These are phyloP conservation scores for Aspergillus diversus DNA, from an alignment of 495 filamentous ascomycete species.

Conservation along the genomic window DNA sequence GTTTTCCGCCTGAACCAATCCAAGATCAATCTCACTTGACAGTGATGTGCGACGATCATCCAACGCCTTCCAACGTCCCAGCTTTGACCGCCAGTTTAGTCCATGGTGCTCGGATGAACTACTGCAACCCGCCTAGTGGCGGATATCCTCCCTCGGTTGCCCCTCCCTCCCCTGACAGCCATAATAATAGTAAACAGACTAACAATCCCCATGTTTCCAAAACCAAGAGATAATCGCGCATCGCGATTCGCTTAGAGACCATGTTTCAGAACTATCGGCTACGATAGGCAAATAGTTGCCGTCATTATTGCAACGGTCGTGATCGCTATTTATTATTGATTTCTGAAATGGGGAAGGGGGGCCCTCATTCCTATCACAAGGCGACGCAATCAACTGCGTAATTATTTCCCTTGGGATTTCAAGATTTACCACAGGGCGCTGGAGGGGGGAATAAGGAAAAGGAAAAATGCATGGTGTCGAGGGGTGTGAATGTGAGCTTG, in stretches of 20 bases:
- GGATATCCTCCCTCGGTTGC: constrained; percentile 14
- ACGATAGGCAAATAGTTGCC: constrained; percentile 5
- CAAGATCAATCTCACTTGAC: constrained; percentile 17
- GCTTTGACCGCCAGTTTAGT: constrained; percentile 29
- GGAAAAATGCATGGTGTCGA: neutral
- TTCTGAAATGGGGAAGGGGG: neutral
- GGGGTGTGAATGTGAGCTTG: neutral
- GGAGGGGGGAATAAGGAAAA: neutral
- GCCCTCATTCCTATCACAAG: neutral
- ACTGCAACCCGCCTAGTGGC: constrained; percentile 32
- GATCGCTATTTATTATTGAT: neutral
- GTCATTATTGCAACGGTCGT: constrained; percentile 2
- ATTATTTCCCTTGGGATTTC: neutral
- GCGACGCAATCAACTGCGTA: neutral
- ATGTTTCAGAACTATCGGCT: constrained; percentile 7
- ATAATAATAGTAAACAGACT: constrained; percentile 1
- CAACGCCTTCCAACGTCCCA: constrained; percentile 32
- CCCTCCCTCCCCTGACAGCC: constrained; percentile 7
- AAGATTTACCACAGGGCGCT: neutral
- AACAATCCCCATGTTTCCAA: neutral
- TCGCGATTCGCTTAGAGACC: neutral
- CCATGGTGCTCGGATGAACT: constrained; percentile 29
- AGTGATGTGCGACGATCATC: constrained; percentile 32
- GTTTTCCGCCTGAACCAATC: constrained; percentile 9
- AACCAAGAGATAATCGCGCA: constrained; percentile 8